phyloP scores from a whole-genome alignment of 2,329 filamentous ascomycete genomes.

The Corniculantispora saksenae region DNA sequence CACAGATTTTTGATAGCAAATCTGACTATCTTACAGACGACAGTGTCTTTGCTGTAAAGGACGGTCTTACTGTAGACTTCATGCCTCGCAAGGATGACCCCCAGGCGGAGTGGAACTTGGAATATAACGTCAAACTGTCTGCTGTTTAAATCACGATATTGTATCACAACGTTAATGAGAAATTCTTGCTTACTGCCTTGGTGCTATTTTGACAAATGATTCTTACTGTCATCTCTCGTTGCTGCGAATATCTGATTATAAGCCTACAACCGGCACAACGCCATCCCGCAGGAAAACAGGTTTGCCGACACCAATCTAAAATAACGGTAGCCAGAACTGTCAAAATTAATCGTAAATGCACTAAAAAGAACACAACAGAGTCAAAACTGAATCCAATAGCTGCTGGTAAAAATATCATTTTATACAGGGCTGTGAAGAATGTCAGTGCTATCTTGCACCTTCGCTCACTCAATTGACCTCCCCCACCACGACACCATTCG shows the following conservation, averaged over 20 bases:
- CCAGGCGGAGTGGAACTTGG: slow-evolving; percentile 59
- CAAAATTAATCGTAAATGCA: too few relatives aligned
- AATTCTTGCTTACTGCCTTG: background rate
- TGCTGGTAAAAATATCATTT: background rate
- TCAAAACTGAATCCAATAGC: too few relatives aligned
- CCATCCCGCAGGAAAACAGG: too few relatives aligned
- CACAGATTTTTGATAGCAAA: slow-evolving; percentile 72
- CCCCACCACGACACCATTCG: slow-evolving; percentile 46
- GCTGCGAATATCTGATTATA: too few relatives aligned
- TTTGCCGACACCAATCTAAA: too few relatives aligned
- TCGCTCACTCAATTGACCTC: slow-evolving; percentile 6
- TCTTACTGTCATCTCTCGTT: background rate
- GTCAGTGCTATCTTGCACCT: too few relatives aligned
- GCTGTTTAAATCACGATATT: background rate
- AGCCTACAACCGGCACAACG: too few relatives aligned
- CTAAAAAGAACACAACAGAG: too few relatives aligned
- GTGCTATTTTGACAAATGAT: background rate
- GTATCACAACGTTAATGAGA: background rate
- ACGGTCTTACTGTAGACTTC: slow-evolving; percentile 48
- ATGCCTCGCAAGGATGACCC: slow-evolving; percentile 35
- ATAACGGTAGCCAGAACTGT: too few relatives aligned
- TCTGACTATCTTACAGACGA: slow-evolving; percentile 61
- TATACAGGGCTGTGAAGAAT: too few relatives aligned
- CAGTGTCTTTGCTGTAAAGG: slow-evolving; percentile 56
- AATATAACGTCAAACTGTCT: slow-evolving; percentile 61